Percentiles rank a stretch among this genome's conserved stretches.
Evolutionary conservation across 768 basidiomycete species (phyloP).

Genomic region (Mycena venus): DNA sequence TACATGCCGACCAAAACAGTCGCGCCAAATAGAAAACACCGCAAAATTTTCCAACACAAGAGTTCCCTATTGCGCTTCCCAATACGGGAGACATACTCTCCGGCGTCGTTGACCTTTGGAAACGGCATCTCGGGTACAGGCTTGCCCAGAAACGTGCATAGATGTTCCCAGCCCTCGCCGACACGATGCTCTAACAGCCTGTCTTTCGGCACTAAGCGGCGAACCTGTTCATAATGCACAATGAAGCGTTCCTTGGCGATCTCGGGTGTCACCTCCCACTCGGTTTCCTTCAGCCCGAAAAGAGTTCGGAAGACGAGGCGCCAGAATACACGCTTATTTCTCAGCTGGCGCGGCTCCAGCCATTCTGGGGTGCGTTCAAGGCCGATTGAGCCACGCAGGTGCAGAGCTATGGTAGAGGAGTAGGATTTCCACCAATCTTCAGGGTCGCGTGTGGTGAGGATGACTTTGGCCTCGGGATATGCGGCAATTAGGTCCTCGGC

Average conservation of each 20-base stretch:
- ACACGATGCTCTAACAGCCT: neutral
- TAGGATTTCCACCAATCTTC: neutral
- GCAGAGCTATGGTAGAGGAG: neutral
- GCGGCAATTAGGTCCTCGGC: slow-evolving; percentile 2
- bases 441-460: slow-evolving; percentile 5
- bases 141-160: slow-evolving; percentile 5
- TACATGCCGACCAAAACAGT: neutral
- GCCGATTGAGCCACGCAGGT: neutral
- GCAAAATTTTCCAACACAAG: neutral
- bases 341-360: slow-evolving; percentile 1
- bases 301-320: neutral
- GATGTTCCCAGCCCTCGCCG: neutral
- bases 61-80: neutral
- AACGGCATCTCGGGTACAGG: neutral
- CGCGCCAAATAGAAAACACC: neutral
- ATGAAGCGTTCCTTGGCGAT: neutral
- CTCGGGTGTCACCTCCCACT: neutral
- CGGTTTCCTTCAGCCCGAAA: neutral
- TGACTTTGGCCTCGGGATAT: slow-evolving; percentile 1
- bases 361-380: neutral
- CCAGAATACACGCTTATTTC: neutral
- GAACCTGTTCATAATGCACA: neutral
- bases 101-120: slow-evolving; percentile 2
- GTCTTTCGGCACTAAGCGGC: neutral
- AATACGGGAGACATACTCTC: neutral